Evolutionary conservation across 106 monocot species (phyloP), one percentile per base, ranked within the genome.

Genomic region (Platanthera guangdongensis): DNA sequence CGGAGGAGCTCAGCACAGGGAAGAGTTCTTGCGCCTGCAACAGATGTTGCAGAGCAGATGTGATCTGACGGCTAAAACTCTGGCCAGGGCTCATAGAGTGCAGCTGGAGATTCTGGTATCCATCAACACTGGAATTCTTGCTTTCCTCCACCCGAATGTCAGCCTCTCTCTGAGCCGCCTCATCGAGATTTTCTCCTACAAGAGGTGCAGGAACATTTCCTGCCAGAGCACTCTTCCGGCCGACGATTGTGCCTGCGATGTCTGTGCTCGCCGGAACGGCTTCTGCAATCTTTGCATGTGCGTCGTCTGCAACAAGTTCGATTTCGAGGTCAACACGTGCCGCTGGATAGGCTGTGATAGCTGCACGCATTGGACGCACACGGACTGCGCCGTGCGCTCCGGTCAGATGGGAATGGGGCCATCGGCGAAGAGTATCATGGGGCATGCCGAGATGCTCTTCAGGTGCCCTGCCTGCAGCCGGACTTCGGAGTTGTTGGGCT

Each of bases 211-310:
- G 46, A 99, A 99, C 84, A 90, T 99, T 77, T 92, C 92, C 30
- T 99, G 99, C 59, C 92, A 90, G 57, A 90, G 79, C 74, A 50
- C 82, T 52, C 86, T 99, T 51, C 99, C 99, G 76, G 99, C 92
- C 4, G 99, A 99, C 71, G 99, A 92, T 46, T 99, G 92, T 21
- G 78, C 79, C 15, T 99, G 99, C 49, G 88, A 94, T 16, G 81
- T 94, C 12, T 99, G 99, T 76, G 63, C 87, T 19, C 85, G 62
- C 16, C 86, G 88, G 81, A 92, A 87, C 46, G 99, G 94, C 10
- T 99, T 99, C 74, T 99, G 99, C 85, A 92, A 92, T 74, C 84
- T 92, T 7, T 99, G 99, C 77, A 99, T 99, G 99, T 99, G 99
- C 80, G 90, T 94, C 19, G 82, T 92, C 11, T 99, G 99, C 85